These are phyloP conservation scores for Suillus subluteus DNA, from an alignment of 768 basidiomycete genomes.

Conservation along the genomic window DNA sequence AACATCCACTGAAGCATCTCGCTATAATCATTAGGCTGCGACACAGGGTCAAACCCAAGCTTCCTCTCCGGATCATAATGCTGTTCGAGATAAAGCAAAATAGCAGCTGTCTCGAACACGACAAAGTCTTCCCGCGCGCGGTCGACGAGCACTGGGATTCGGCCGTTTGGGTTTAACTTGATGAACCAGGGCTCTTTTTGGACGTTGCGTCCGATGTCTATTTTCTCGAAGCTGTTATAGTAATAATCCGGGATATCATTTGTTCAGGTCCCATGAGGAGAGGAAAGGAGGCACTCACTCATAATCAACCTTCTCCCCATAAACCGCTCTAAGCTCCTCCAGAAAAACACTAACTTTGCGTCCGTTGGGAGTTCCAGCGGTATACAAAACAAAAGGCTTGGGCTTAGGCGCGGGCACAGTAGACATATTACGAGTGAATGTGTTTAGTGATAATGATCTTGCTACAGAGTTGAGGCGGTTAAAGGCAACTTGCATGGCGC, in stretches of 20 bases:
- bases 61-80: constrained; percentile 46
- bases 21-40: constrained; percentile 35
- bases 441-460: background rate
- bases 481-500: background rate
- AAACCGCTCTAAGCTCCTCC: constrained; percentile 58
- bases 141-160: constrained; percentile 43
- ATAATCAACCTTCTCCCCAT: constrained; percentile 38
- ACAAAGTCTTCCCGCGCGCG: constrained; percentile 32
- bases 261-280: background rate
- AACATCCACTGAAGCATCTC: constrained; percentile 53
- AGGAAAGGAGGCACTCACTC: constrained; percentile 29
- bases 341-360: constrained; percentile 53
- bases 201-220: constrained; percentile 25
- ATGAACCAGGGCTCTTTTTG: constrained; percentile 40
- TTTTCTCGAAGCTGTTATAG: constrained; percentile 18
- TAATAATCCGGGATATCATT: background rate
- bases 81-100: constrained; percentile 47
- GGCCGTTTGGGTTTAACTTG: constrained; percentile 44
- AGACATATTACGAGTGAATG: constrained; percentile 18
- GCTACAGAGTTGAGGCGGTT: constrained; percentile 6
- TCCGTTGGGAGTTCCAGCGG: constrained; percentile 59
- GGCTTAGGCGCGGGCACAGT: constrained; percentile 13
- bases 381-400: constrained; percentile 52
- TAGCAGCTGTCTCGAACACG: constrained; percentile 49
- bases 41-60: constrained; percentile 42